Conservation (phyloP, 2,329 filamentous ascomycete genomes). For the Exophiala aquamarina region DNA sequence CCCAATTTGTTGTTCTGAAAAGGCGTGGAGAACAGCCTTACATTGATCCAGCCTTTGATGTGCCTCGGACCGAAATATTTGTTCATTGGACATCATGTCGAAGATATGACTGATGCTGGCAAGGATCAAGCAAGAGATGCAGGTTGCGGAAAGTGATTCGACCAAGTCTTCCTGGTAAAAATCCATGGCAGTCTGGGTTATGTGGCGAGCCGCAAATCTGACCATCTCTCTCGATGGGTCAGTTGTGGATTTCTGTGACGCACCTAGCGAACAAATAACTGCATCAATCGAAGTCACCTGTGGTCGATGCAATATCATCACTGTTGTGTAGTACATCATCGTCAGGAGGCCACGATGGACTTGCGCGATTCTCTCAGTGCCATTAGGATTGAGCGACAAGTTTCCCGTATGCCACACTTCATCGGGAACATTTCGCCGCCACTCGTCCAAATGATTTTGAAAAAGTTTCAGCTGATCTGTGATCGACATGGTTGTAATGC, state of each 20-base stretch:
- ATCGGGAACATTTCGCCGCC: conserved; percentile 2
- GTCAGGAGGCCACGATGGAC: not conserved
- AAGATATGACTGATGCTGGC: conserved; percentile 10
- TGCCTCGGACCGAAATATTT: conserved; percentile 9
- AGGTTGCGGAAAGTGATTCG: conserved; percentile 4
- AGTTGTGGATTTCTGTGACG: not conserved
- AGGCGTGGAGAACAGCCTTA: conserved; percentile 1
- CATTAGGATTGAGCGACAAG: not conserved
- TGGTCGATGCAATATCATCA: conserved; percentile 1
- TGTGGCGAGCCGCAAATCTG: conserved; percentile 4
- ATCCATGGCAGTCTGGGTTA: conserved; percentile 14
- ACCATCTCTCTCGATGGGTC: conserved; percentile 1
- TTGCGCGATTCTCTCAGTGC: not conserved
- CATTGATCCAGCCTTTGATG: conserved; percentile 20
- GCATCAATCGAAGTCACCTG: not conserved
- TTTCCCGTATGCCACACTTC: conserved; percentile 4
- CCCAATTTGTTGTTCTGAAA: not conserved
- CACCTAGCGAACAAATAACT: not conserved
- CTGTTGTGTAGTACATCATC: conserved; percentile 1
- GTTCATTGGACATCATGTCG: conserved; percentile 4
- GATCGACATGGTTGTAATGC: not conserved
- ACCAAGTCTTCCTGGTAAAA: conserved; percentile 6
- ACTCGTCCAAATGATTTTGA: conserved; percentile 3
- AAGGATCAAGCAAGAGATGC: conserved; percentile 6
- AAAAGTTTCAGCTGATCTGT: conserved; percentile 2